Evolutionary conservation across 176 grass and related monocot species (phyloP), one percentile per base, ranked within the genome.

Genomic region (Oryza officinalis): DNA sequence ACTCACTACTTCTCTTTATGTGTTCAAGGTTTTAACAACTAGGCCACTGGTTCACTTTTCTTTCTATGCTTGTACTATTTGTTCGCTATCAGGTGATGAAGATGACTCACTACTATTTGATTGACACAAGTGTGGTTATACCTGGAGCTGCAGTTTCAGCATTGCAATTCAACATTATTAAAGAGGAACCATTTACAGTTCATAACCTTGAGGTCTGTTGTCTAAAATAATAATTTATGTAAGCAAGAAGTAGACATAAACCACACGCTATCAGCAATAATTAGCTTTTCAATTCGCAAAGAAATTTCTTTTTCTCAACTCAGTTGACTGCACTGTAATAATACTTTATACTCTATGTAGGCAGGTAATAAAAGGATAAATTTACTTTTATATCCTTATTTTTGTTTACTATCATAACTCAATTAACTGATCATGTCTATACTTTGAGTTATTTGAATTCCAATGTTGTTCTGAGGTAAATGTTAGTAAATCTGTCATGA

Each of bases 71-170:
- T 49, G 20, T 52, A 26, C 22, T 33, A 10, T 63, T 71, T 25
- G 71, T 67, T 78, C 14, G 76, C 27, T 88, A 74, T 84, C 89
- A 96, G 96, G 96, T 99, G 87, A 99, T 99, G 89, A 91, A 94
- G 86, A 92, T 96, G 93, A 96, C 93, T 3, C 96, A 99, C 87
- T 94, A 96, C 80, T 99, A 96, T 86, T 92, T 99, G 86, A 87
- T 99, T 15, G 96, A 99, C 81, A 99, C 89, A 31, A 99, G 93
- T 89, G 94, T 92, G 67, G 86, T 94, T 75, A 37, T 94, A 92
- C 91, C 93, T 84, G 96, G 91, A 81, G 96, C 93, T 59, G 96
- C 96, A 49, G 88, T 99, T 75, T 96, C 91, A 37, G 81, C 82
- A 69, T 83, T 99, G 67, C 87, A 92, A 77, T 99, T 99, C 80